Percentiles rank a stretch among this genome's conserved stretches.
phyloP scores from a whole-genome alignment of 1,284 basidiomycete species.

The Ustilago curta region DNA sequence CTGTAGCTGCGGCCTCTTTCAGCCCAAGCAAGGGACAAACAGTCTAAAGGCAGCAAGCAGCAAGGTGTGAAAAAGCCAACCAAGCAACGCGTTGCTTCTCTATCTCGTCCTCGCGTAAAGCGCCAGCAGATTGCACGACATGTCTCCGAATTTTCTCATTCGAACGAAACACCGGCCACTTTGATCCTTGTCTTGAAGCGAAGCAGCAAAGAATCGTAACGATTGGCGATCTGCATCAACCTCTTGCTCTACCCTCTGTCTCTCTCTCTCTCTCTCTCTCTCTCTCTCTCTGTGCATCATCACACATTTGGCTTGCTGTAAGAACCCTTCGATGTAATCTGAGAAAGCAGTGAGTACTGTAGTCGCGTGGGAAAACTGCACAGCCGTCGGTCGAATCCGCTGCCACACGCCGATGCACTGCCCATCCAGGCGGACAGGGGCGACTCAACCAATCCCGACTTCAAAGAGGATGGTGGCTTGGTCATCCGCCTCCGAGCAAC shows the following conservation, averaged over 20 bases:
- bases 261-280: background rate
- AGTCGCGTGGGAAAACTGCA: background rate
- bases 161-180: background rate
- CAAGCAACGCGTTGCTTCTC: background rate
- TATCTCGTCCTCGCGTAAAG: background rate
- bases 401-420: too few species aligned
- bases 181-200: background rate
- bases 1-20: background rate
- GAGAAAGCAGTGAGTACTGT: background rate
- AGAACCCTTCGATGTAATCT: background rate
- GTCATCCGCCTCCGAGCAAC: too few species aligned
- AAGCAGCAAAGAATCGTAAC: too few species aligned
- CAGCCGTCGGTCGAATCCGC: too few species aligned
- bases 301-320: slow-evolving; percentile 1
- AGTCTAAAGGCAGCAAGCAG: background rate
- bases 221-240: too few species aligned
- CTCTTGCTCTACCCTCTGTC: too few species aligned
- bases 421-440: too few species aligned
- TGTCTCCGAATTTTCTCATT: too few species aligned
- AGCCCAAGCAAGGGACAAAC: slow-evolving; percentile 4
- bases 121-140: background rate
- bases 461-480: too few species aligned
- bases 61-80: too few species aligned
- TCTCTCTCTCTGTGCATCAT: too few species aligned
- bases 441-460: too few species aligned